Base-by-base conservation (phyloP, 805 yeast species). In the Metschnikowia henanensis region DNA sequence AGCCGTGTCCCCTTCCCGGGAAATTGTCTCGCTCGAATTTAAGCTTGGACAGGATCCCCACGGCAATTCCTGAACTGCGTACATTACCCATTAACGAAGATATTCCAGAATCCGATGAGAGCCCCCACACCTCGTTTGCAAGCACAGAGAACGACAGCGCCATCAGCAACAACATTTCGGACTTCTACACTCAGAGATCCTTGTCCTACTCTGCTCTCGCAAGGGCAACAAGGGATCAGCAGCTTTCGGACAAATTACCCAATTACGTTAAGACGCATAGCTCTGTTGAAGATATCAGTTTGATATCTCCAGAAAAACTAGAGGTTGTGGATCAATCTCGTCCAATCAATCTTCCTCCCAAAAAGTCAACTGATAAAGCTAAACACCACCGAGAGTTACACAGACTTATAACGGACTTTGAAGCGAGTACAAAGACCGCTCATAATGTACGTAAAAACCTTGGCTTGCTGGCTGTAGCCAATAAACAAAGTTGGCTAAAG, bases 341-440 rank as follows among this genome's bases (percentile, higher is more conserved):
- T 52, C 91, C 91, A 3, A 75, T 80, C 38, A 81, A 87, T 77
- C 60, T 83, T 35, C 91, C 91, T 5, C 89, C 89, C 5, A 84
- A 84, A 58, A 66, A 70, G 30, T 56, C 64, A 3, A 59, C 56
- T 10, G 91, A 84, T 55, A 73, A 73, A 32, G 58, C 65, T 26
- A 70, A 70, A 44, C 91, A 84, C 55, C 81, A 80, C 52, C 68
- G 64, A 37, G 82, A 83, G 55, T 73, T 83, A 43, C 65, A 72
- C 35, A 68, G 66, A 62, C 51, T 72, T 21, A 68, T 79, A 37
- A 59, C 69, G 15, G 72, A 62, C 50, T 67, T 67, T 33, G 73
- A 72, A 32, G 41, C 66, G 12, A 59, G 56, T 30, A 44, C 60
- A 16, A 65, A 70, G 38, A 20, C 34, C 15, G 41, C 51, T 15